Percentiles rank a stretch among this genome's conserved stretches.
Evolutionary conservation across 768 basidiomycete genomes (phyloP).

Genomic region (Lactifluus rugatus): DNA sequence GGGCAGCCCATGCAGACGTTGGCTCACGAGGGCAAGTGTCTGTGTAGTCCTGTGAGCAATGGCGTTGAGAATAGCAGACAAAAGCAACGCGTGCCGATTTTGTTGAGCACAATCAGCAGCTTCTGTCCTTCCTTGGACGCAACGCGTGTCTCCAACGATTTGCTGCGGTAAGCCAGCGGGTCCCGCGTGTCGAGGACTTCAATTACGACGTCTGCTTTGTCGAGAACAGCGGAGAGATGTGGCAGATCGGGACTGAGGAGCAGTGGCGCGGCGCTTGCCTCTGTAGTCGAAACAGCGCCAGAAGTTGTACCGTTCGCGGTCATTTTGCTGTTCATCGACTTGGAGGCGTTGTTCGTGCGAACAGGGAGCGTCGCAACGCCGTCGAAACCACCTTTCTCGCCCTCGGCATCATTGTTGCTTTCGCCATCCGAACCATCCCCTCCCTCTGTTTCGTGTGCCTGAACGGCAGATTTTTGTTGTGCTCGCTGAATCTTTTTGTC

Average conservation of each 20-base stretch:
- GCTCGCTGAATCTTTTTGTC: constrained; percentile 45
- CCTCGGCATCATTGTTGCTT: constrained; percentile 24
- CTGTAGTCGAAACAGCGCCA: constrained; percentile 24
- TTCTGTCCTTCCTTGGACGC: constrained; percentile 35
- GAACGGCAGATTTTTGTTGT: constrained; percentile 18
- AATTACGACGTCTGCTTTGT: constrained; percentile 68
- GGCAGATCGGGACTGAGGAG: constrained; percentile 56
- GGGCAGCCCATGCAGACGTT: constrained; percentile 54
- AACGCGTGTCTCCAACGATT: constrained; percentile 47
- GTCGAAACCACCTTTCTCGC: constrained; percentile 30
- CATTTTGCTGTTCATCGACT: constrained; percentile 16
- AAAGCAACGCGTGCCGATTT: constrained; percentile 55
- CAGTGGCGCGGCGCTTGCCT: constrained; percentile 48
- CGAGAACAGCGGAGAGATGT: constrained; percentile 55
- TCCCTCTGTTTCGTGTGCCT: constrained; percentile 8
- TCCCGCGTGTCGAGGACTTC: constrained; percentile 82
- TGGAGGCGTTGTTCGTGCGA: neutral
- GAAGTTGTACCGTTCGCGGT: constrained; percentile 18
- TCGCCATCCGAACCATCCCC: constrained; percentile 24
- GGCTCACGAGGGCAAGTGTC: constrained; percentile 76
- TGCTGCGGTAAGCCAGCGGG: constrained; percentile 61
- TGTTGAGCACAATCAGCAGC: constrained; percentile 69
- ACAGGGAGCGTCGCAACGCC: constrained; percentile 34
- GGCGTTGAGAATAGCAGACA: neutral
- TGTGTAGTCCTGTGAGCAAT: constrained; percentile 25